These are phyloP conservation scores for Biscogniauxia marginata DNA, from an alignment of 2,329 filamentous ascomycete genomes.

Conservation along the genomic window DNA sequence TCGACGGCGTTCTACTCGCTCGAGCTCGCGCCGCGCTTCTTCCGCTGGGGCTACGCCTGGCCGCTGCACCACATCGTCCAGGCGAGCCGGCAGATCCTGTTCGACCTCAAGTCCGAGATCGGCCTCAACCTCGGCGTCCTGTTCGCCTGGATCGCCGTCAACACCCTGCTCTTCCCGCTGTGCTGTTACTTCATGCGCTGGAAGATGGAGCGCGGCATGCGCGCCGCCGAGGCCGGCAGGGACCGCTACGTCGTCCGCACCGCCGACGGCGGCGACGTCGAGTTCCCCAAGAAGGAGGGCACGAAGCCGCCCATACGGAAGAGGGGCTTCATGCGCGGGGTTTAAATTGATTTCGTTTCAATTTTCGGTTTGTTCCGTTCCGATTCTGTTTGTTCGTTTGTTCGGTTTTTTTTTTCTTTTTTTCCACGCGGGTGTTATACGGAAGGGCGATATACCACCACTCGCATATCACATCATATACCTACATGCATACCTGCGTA, in stretches of 20 bases:
- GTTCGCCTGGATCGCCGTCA: constrained; percentile 55
- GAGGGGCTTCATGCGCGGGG: constrained; percentile 33
- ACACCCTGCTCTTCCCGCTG: constrained; percentile 52
- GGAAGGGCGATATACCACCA: no score
- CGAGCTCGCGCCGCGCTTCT: constrained; percentile 58
- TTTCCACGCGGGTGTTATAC: no score
- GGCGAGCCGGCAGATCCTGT: constrained; percentile 58
- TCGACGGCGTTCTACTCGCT: constrained; percentile 59
- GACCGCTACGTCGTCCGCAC: constrained; percentile 30
- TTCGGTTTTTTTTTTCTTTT: no score
- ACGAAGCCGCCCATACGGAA: constrained; percentile 29
- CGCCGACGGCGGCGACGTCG: constrained; percentile 24
- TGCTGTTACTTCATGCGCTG: constrained; percentile 43
- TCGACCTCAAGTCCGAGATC: constrained; percentile 56
- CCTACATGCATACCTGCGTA: no score
- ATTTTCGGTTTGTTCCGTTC: no score
- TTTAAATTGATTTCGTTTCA: no score
- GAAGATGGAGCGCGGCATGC: constrained; percentile 35
- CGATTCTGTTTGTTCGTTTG: no score
- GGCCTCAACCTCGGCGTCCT: constrained; percentile 61
- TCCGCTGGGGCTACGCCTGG: constrained; percentile 62
- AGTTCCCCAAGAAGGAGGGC: constrained; percentile 28
- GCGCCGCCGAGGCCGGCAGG: constrained; percentile 23
- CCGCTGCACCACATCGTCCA: constrained; percentile 63
- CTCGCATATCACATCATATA: no score